Conservation (phyloP, 2,329 filamentous ascomycete genomes). For the Zymoseptoria passerinii region DNA sequence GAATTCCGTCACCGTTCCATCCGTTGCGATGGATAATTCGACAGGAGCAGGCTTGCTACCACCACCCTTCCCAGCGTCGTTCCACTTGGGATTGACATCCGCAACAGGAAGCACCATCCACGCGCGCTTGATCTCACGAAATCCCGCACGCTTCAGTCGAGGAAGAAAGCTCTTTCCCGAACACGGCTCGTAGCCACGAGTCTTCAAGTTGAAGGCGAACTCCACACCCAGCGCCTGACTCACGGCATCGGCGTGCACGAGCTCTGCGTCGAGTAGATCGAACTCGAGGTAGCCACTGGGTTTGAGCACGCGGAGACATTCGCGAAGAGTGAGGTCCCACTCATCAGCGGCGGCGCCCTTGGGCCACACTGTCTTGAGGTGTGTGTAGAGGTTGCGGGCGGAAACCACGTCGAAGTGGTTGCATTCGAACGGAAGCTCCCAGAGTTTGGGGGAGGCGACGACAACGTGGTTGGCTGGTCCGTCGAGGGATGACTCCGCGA, state of each 20-base stretch:
- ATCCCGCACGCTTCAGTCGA: conserved; percentile 66
- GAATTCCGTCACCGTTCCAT: conserved; percentile 24
- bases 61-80: conserved; percentile 22
- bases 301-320: conserved; percentile 86
- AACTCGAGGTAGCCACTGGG: conserved; percentile 91
- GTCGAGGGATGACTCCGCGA: conserved; percentile 61
- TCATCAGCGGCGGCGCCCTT: conserved; percentile 54
- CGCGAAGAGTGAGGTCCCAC: conserved; percentile 74
- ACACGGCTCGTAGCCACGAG: conserved; percentile 77
- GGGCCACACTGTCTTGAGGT: conserved; percentile 62
- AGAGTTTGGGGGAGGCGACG: conserved; percentile 67
- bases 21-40: conserved; percentile 32
- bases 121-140: conserved; percentile 69
- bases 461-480: conserved; percentile 83
- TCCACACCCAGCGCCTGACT: conserved; percentile 80
- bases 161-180: conserved; percentile 75
- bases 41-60: conserved; percentile 1
- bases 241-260: conserved; percentile 73
- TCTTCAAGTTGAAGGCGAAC: conserved; percentile 83
- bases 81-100: conserved; percentile 38
- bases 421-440: conserved; percentile 74
- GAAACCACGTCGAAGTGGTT: conserved; percentile 88
- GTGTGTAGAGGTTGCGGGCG: conserved; percentile 73
- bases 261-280: conserved; percentile 77
- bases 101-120: conserved; percentile 83